These are phyloP conservation scores for Ceratocystiopsis minuta DNA, from an alignment of 2,329 filamentous ascomycete species.

Conservation along the genomic window DNA sequence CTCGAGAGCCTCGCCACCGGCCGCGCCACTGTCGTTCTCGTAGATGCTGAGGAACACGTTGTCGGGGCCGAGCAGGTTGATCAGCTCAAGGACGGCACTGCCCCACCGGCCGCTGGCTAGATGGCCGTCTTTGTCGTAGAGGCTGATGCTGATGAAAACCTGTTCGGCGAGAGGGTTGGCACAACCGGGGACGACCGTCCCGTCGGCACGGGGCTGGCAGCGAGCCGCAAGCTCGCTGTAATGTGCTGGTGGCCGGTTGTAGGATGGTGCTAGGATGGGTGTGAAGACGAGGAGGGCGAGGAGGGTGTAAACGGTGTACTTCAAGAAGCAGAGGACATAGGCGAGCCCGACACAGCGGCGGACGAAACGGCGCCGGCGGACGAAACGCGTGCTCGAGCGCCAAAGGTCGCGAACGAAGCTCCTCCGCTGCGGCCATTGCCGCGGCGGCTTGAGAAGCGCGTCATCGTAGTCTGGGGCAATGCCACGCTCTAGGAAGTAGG, in stretches of 20 bases:
- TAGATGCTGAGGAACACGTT: constrained; percentile 59
- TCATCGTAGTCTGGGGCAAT: too few species aligned
- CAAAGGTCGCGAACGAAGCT: too few species aligned
- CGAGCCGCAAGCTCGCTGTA: constrained; percentile 16
- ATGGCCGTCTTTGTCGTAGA: constrained; percentile 45
- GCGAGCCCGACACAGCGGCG: neutral
- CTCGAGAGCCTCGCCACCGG: constrained; percentile 34
- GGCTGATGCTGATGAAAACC: constrained; percentile 55
- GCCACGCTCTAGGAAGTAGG: too few species aligned
- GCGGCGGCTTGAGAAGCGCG: too few species aligned
- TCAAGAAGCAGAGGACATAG: neutral
- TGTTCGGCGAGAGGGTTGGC: constrained; percentile 35
- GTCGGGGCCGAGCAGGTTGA: constrained; percentile 46
- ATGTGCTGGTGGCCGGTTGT: constrained; percentile 21
- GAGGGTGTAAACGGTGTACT: constrained; percentile 27
- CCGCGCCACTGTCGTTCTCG: constrained; percentile 47
- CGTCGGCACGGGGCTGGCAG: constrained; percentile 13
- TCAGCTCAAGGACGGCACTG: constrained; percentile 36
- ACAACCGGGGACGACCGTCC: constrained; percentile 13
- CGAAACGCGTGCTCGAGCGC: neutral
- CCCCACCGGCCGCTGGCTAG: constrained; percentile 49
- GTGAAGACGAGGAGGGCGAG: constrained; percentile 20
- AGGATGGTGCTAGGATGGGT: constrained; percentile 24
- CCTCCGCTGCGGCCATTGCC: too few species aligned
- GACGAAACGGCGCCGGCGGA: neutral